A percentile compares a stretch with the other conserved stretches of the same genome.
Conservation (phyloP, 768 basidiomycete species). For the Agrocybe praecox region DNA sequence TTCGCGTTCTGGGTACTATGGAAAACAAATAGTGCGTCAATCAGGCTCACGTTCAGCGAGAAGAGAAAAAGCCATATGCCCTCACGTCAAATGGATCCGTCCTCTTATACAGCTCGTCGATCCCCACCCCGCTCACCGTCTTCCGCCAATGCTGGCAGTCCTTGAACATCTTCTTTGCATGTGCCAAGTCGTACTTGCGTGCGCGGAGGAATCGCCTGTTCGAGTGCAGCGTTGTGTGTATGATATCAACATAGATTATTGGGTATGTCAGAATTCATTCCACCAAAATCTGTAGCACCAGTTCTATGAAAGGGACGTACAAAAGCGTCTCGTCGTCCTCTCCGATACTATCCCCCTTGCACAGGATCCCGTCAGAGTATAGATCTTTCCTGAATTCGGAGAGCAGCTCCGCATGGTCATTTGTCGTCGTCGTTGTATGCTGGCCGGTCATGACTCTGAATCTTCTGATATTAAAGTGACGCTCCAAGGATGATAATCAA, state of each 20-base stretch:
- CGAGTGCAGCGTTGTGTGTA: too few relatives aligned
- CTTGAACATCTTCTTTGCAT: conserved; percentile 64
- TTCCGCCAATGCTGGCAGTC: conserved; percentile 72
- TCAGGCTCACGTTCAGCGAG: not conserved
- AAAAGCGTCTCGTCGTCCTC: conserved; percentile 60
- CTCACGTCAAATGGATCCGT: conserved; percentile 76
- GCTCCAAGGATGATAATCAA: too few relatives aligned
- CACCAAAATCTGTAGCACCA: too few relatives aligned
- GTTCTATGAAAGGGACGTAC: conserved; percentile 41
- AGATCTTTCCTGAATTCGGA: conserved; percentile 53
- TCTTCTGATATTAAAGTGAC: not conserved
- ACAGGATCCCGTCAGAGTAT: conserved; percentile 53
- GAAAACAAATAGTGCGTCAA: not conserved
- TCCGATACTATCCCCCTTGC: conserved; percentile 63
- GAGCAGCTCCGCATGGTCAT: conserved; percentile 36
- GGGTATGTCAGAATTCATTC: too few relatives aligned
- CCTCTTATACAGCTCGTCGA: conserved; percentile 61
- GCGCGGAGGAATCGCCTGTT: conserved; percentile 79
- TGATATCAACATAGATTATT: too few relatives aligned
- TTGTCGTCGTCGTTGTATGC: conserved; percentile 7
- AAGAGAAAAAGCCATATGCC: conserved; percentile 6
- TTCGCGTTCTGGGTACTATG: conserved; percentile 69
- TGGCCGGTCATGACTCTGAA: not conserved
- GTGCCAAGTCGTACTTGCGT: conserved; percentile 60
- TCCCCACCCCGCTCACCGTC: conserved; percentile 62